These are phyloP conservation scores for Sporisorium scitamineum DNA, from an alignment of 1,284 basidiomycete genomes.

Conservation along the genomic window DNA sequence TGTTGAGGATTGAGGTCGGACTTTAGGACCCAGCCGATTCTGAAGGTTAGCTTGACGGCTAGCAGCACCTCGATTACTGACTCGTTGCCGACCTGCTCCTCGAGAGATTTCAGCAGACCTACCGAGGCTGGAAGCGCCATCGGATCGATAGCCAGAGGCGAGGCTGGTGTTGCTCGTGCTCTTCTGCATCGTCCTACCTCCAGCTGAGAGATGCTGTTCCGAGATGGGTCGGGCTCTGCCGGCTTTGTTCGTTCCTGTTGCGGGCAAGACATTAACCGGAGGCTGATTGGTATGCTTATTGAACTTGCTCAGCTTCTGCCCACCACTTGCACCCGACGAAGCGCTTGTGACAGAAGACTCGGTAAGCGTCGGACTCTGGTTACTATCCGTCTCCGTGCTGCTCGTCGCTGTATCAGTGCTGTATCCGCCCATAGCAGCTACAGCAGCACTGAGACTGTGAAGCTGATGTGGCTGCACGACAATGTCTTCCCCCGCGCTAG, in stretches of 20 bases:
- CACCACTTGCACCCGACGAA: conserved; percentile 21
- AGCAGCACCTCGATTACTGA: conserved; percentile 26
- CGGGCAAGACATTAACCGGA: conserved; percentile 7
- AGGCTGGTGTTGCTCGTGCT: conserved; percentile 44
- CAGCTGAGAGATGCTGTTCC: conserved; percentile 10
- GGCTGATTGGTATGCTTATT: conserved; percentile 47
- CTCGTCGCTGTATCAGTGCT: conserved; percentile 37
- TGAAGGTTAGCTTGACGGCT: conserved; percentile 29
- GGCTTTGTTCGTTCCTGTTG: not conserved
- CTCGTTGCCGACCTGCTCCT: conserved; percentile 28
- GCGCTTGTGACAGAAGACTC: conserved; percentile 41
- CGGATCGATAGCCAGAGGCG: conserved; percentile 35
- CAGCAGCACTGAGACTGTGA: conserved; percentile 47
- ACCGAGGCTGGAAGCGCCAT: conserved; percentile 49
- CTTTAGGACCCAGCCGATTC: conserved; percentile 26
- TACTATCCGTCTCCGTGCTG: conserved; percentile 35
- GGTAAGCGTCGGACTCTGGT: conserved; percentile 38
- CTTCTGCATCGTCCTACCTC: conserved; percentile 17
- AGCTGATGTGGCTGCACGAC: conserved; percentile 37
- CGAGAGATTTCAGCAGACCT: conserved; percentile 52
- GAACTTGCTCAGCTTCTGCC: conserved; percentile 9
- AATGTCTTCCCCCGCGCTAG: conserved; percentile 15
- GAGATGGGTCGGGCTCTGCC: not conserved
- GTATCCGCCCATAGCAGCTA: conserved; percentile 40
- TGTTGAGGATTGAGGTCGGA: not conserved